These are phyloP conservation scores for Rubia balearica DNA, from an alignment of 305 asterid genomes.

Conservation along the genomic window DNA sequence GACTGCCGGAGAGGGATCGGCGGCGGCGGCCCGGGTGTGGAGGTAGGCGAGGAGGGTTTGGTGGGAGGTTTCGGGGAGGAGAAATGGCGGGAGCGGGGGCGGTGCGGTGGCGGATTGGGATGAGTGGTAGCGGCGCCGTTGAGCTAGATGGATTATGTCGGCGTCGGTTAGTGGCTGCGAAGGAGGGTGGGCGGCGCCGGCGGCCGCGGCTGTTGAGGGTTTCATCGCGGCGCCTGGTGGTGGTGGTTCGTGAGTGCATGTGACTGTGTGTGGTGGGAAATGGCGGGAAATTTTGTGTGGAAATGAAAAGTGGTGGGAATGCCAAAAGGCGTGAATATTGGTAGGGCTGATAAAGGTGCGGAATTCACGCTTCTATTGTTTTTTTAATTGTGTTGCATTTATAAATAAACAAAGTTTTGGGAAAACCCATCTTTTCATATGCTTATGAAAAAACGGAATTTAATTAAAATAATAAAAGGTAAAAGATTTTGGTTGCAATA, in stretches of 20 bases:
- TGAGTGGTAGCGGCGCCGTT: constrained; percentile 27
- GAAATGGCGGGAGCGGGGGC: constrained; percentile 41
- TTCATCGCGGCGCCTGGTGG: constrained; percentile 21
- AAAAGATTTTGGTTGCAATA: too few species aligned
- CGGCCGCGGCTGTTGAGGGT: constrained; percentile 30
- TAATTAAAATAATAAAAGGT: too few species aligned
- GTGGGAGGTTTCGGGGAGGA: constrained; percentile 49
- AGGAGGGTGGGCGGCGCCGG: constrained; percentile 24
- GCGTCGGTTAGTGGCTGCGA: constrained; percentile 38
- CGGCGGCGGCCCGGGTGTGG: constrained; percentile 45
- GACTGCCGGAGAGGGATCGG: constrained; percentile 37
- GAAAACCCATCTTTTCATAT: too few species aligned
- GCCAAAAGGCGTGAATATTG: not conserved
- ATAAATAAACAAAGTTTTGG: too few species aligned
- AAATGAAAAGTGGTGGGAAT: not conserved
- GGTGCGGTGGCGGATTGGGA: constrained; percentile 27
- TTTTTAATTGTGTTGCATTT: too few species aligned
- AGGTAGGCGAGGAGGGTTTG: constrained; percentile 48
- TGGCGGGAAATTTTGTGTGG: constrained; percentile 3
- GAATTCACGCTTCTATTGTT: not conserved
- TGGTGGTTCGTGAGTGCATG: constrained; percentile 22
- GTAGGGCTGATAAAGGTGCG: not conserved
- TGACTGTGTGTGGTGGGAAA: not conserved
- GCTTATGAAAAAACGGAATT: too few species aligned
- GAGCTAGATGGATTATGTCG: constrained; percentile 58